phyloP scores from a whole-genome alignment of 169 alveolate genomes.

The Plasmodium inui region DNA sequence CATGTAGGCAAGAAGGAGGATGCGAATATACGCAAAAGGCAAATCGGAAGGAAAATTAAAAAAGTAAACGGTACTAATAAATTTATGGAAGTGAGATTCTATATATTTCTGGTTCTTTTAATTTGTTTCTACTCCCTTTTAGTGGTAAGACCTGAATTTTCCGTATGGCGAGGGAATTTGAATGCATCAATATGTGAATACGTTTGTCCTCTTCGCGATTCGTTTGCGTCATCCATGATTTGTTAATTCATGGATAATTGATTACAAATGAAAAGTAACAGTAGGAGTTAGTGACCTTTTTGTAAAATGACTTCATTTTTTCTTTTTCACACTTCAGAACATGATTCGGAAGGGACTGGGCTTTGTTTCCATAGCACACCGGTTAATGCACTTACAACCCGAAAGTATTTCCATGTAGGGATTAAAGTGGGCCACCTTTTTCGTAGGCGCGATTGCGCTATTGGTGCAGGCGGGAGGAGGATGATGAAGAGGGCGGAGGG shows the following conservation, averaged over 20 bases:
- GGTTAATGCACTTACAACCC: neutral
- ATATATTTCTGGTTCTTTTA: slow-evolving; percentile 9
- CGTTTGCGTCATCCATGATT: neutral
- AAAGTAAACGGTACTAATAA: neutral
- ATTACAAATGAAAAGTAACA: neutral
- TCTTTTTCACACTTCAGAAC: neutral
- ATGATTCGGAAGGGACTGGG: slow-evolving; percentile 1
- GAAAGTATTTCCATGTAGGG: neutral
- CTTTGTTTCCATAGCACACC: slow-evolving; percentile 1
- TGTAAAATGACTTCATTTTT: neutral
- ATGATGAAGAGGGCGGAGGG: neutral
- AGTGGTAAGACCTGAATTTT: slow-evolving; percentile 15
- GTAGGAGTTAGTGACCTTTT: neutral
- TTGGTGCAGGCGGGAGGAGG: neutral
- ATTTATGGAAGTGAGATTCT: neutral
- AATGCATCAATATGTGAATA: neutral
- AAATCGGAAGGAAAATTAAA: neutral
- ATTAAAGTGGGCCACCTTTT: neutral
- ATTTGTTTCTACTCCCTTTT: slow-evolving; percentile 9
- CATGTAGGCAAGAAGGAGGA: neutral
- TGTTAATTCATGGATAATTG: neutral
- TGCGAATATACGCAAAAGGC: neutral
- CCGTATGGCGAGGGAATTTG: neutral
- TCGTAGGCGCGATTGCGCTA: neutral
- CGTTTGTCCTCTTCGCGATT: neutral